Base-by-base conservation (phyloP, 139 green algal genomes). In the Volvox africanus region DNA sequence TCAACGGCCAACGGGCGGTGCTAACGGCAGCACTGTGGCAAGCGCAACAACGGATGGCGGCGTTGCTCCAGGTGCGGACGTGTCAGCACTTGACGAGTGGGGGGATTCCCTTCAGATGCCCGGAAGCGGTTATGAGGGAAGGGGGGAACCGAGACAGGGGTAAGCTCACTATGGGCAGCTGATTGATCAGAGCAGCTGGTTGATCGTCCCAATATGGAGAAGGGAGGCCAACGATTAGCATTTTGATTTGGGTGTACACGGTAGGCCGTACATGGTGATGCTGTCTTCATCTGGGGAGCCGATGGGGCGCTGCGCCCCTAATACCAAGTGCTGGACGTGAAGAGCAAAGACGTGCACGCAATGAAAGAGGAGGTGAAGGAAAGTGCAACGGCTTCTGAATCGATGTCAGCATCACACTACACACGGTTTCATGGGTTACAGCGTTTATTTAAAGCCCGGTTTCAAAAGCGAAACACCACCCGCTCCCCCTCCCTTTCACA, bases 1-100 rank as follows among this genome's bases (percentile, higher is more conserved):
- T 89, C 12, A 89, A 89, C 85, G 85, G 69, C 19, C 85, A 89
- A 50, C 37, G 85, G 28, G 85, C 85, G 32, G 78, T 89, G 18
- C 85, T 89, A 19, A 82, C 85, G 37, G 85, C 85, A 0, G 85
- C 85, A 28, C 26, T 71, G 44, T 2, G 18, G 28, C 28, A 18
- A 20, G 85, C 44, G 19, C 37, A 28, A 21, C 11, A 61, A 68
- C 85, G 68, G 21, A 19, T 89, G 68, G 69, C 17, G 37, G 69
- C 69, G 19, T 2, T 89, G 68, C 21, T 89, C 61, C 28, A 61
- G 69, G 84, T 89, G 36, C 30, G 76, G 76, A 79, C 71, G 14
- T 55, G 44, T 33, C 22, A 32, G 71, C 18, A 2, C 21, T 11
- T 20, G 28, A 21, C 61, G 76, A 9, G 30, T 3, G 76, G 76